Evolutionary conservation across 2,329 filamentous ascomycete genomes (phyloP).

Genomic region (Colletotrichum endophyticum): DNA sequence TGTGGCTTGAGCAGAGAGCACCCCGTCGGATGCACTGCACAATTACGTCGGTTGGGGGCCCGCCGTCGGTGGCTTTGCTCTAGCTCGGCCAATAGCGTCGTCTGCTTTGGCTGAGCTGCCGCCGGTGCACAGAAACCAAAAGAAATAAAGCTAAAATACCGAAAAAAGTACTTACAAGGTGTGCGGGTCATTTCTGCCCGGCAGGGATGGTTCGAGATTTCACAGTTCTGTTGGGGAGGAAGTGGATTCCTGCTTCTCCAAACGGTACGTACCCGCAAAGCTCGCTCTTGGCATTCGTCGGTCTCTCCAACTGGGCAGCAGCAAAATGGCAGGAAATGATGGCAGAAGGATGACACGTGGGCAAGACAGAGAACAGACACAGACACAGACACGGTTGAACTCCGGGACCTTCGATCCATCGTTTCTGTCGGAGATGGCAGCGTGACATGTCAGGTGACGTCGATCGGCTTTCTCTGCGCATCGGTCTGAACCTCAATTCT

Average conservation of each 20-base stretch:
- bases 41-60: constrained; percentile 8
- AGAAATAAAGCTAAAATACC: not conserved
- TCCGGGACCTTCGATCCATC: not conserved
- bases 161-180: not conserved
- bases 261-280: not conserved
- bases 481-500: not conserved
- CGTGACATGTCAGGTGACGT: not conserved
- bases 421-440: not conserved
- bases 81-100: not conserved
- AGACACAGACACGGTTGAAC: not conserved
- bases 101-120: not conserved
- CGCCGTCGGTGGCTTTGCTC: not conserved
- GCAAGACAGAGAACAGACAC: not conserved
- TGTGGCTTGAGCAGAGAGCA: constrained; percentile 8
- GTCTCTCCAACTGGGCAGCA: not conserved
- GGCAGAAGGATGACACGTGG: not conserved
- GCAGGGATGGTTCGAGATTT: constrained; percentile 14
- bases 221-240: constrained; percentile 16
- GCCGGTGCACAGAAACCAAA: not conserved
- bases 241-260: not conserved
- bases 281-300: not conserved
- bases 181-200: constrained; percentile 13
- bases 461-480: not conserved
- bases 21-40: not conserved
- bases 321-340: not conserved